Base-by-base conservation (phyloP, 306 rosid species). In the Boehmeria nivea region DNA sequence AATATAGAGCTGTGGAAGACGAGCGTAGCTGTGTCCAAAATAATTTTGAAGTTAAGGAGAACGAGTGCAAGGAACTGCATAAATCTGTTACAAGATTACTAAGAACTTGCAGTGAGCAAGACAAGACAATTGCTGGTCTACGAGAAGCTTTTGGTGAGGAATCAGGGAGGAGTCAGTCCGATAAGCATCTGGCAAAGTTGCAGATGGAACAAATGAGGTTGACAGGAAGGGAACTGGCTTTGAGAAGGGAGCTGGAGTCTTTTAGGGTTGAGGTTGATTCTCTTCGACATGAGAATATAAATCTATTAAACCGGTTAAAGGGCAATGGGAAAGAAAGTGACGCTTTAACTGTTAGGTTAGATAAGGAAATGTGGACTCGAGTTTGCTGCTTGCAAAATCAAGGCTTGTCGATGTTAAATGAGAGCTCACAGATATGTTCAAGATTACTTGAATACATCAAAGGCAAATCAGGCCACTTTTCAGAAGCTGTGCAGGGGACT, bases 91-190 rank as follows among this genome's bases (percentile, higher is more conserved):
- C 99, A 52, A 79, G 95, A 66, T 69, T 83, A 63, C 63, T 70
- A 52, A 78, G 99, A 65, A 83, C 86, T 63, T 93, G 89, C 81
- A 65, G 70, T 38, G 99, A 93, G 67, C 99, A 93, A 75, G 95
- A 84, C 81, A 93, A 79, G 81, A 81, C 99, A 52, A 79, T 87
- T 23, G 60, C 72, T 20, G 88, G 95, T 43, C 76, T 87, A 60
- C 78, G 78, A 19, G 95, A 85, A 62, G 67, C 68, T 53, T 73
- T 71, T 54, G 55, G 71, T 20, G 86, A 77, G 72, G 72, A 82
- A 57, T 58, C 77, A 51, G 62, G 56, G 61, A 69, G 65, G 57
- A 78, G 51, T 65, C 87, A 65, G 37, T 37, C 84, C 48, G 89
- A 84, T 57, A 79, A 78, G 74, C 76, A 67, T 34, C 43, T 76